Conservation (phyloP, 2,329 filamentous ascomycete genomes). For the Xylaria sp. region DNA sequence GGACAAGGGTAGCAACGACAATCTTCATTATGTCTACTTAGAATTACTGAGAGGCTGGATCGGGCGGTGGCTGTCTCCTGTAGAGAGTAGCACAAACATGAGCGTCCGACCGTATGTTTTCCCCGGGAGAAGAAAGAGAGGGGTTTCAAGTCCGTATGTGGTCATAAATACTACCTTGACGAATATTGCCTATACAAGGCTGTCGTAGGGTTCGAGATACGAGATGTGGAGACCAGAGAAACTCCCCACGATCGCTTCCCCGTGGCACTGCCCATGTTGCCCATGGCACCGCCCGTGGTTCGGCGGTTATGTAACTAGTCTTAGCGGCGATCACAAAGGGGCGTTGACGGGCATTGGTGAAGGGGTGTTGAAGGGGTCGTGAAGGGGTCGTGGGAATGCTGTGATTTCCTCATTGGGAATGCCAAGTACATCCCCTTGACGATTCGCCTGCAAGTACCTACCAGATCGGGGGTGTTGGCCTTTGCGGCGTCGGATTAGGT, state of each 20-base stretch:
- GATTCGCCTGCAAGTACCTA: background rate
- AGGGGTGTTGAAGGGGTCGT: background rate
- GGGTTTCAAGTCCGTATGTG: background rate
- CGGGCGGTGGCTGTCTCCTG: background rate
- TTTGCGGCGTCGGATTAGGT: background rate
- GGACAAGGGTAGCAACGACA: constrained; percentile 54
- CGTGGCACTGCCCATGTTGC: no score
- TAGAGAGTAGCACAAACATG: background rate
- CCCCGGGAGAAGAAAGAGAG: background rate
- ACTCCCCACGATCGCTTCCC: constrained; percentile 20
- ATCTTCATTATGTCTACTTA: constrained; percentile 50
- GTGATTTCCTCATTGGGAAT: constrained; percentile 8
- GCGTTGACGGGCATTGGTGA: background rate
- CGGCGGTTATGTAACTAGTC: no score
- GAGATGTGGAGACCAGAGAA: background rate
- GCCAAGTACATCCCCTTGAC: constrained; percentile 1
- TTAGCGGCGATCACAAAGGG: constrained; percentile 11
- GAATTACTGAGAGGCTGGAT: background rate
- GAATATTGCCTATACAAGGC: no score
- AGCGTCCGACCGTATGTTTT: background rate
- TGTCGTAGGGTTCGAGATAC: background rate
- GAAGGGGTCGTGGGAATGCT: background rate
- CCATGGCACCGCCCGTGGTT: no score
- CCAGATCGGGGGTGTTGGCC: constrained; percentile 4
- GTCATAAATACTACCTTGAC: background rate